A percentile compares a stretch with the other conserved stretches of the same genome.
Evolutionary conservation across 106 monocot genomes (phyloP).

Genomic region (Phalaenopsis equestris): DNA sequence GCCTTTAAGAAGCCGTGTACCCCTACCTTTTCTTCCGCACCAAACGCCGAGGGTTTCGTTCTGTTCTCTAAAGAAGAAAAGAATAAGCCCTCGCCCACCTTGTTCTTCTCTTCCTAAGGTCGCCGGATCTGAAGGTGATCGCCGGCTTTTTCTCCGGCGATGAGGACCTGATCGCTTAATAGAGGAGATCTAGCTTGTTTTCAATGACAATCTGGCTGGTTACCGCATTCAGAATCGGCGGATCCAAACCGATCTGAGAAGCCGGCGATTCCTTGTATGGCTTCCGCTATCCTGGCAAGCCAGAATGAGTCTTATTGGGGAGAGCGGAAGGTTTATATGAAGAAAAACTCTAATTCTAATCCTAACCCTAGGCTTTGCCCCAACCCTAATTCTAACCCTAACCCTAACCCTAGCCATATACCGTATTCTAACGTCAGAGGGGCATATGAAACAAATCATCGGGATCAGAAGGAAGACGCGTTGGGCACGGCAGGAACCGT

Average conservation of each 20-base stretch:
- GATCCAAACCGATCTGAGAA: conserved; percentile 24
- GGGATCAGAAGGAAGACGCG: conserved; percentile 4
- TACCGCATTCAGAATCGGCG: background rate
- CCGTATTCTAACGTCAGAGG: background rate
- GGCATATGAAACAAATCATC: background rate
- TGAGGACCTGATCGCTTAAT: too few species aligned
- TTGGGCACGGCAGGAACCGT: background rate
- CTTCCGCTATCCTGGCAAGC: conserved; percentile 57
- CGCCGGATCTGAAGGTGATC: background rate
- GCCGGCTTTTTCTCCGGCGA: background rate
- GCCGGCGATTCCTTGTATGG: conserved; percentile 32
- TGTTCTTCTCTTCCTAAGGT: background rate
- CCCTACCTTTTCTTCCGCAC: conserved; percentile 19
- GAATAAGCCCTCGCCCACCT: conserved; percentile 7
- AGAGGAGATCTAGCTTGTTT: background rate
- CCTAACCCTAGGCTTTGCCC: conserved; percentile 14
- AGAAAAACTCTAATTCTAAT: conserved; percentile 36
- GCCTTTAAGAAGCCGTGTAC: conserved; percentile 43
- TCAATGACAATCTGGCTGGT: background rate
- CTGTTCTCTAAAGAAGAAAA: background rate
- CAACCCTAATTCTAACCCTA: conserved; percentile 26
- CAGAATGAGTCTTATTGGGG: conserved; percentile 65
- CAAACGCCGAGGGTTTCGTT: conserved; percentile 5
- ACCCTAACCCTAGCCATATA: conserved; percentile 11
- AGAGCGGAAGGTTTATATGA: conserved; percentile 50